Evolutionary conservation across 164 flowering plant genomes (phyloP).

Genomic region (Echeveria elegans): DNA sequence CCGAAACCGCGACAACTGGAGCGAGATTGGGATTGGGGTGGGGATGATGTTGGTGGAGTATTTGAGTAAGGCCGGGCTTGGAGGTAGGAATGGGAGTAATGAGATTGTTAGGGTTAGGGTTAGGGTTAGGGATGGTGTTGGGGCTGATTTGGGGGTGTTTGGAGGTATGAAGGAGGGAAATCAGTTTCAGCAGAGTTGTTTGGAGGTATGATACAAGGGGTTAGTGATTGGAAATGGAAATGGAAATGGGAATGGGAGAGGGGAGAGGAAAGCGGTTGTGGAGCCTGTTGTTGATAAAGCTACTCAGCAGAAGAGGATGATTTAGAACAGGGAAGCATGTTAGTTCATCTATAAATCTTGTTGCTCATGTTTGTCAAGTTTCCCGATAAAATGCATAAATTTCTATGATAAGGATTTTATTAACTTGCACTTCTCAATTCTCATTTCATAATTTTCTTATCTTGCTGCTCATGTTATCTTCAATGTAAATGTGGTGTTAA

Average conservation of each 20-base stretch:
- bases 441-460: no score
- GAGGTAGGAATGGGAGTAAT: not conserved
- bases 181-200: slow-evolving; percentile 5
- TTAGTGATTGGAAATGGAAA: not conserved
- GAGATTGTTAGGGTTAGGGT: not conserved
- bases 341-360: no score
- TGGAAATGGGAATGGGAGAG: slow-evolving; percentile 6
- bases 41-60: slow-evolving; percentile 7
- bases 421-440: no score
- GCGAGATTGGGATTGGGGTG: not conserved
- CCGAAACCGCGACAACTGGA: no score
- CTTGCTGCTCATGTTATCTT: no score
- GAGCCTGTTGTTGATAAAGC: slow-evolving; percentile 9
- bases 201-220: not conserved
- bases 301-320: slow-evolving; percentile 19
- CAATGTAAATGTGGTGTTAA: no score
- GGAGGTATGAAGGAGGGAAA: no score
- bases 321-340: slow-evolving; percentile 26
- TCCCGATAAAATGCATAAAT: no score
- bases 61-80: not conserved
- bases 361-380: no score
- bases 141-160: not conserved
- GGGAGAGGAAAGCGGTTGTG: not conserved
- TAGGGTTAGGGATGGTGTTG: no score
- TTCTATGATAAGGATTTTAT: no score